phyloP scores from a whole-genome alignment of 345 rosid genomes.

The Eucalyptus erythrocorys region DNA sequence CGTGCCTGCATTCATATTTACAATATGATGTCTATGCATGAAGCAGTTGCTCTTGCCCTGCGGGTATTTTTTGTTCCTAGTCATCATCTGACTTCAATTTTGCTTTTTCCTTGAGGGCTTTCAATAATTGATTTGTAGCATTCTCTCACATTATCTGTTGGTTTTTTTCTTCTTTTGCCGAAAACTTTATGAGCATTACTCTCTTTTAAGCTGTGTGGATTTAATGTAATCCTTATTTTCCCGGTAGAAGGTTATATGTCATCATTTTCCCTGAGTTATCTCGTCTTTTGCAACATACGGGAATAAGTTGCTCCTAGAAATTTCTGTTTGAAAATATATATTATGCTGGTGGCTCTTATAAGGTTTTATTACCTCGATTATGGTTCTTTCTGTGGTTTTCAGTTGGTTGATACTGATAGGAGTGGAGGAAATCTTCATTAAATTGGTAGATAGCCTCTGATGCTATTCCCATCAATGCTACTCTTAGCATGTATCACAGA shows the following conservation, averaged over 20 bases:
- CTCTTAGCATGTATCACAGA: no score
- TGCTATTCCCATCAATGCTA: background rate
- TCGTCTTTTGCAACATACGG: background rate
- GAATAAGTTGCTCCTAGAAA: background rate
- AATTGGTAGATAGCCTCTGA: background rate
- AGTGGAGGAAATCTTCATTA: background rate
- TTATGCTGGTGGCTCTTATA: background rate
- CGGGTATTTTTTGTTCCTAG: conserved; percentile 33
- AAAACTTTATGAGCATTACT: background rate
- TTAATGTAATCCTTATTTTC: background rate
- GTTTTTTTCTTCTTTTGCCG: background rate
- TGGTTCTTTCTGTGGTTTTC: background rate
- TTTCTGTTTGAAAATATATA: background rate
- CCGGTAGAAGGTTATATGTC: background rate
- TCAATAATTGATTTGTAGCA: background rate
- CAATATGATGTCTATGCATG: conserved; percentile 99
- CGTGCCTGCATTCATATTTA: conserved; percentile 97
- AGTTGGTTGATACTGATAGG: background rate
- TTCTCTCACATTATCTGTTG: background rate
- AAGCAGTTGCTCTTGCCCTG: conserved; percentile 97
- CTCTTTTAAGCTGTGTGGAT: background rate
- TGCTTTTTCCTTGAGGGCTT: background rate
- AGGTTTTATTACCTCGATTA: background rate
- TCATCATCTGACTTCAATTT: background rate
- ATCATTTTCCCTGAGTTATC: background rate